Base-by-base conservation (phyloP, 192 early-diverging fungal genomes). In the Gamsiella multidivaricata region DNA sequence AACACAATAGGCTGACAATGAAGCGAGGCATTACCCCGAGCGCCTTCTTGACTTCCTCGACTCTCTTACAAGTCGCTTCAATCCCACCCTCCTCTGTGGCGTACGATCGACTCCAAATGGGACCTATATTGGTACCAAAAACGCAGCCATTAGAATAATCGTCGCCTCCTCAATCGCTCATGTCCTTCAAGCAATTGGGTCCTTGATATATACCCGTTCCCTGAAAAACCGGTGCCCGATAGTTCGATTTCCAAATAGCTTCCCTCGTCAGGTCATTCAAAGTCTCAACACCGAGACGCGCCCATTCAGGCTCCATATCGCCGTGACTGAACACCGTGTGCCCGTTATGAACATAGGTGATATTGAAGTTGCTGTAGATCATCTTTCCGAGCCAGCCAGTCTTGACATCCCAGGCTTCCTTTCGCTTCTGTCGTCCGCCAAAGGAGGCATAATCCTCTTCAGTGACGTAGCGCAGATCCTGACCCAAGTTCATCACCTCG, bases 401-500 rank as follows among this genome's bases (percentile, higher is more conserved):
- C 34, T 49, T 41, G 52, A 76, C 64, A 43, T 76, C 52, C 73
- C 73, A 76, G 7, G 73, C 73, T 28, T 67, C 65, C 45, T 62
- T 67, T 3, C 79, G 59, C 46, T 74, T 69, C 28, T 54, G 29
- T 17, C 41, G 41, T 42, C 65, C 62, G 14, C 79, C 79, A 25
- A 81, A 81, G 10, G 79, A 73, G 11, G 49, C 61, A 46, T 54
- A 69, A 41, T 81, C 79, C 20, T 68, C 70, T 15, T 62, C 49
- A 6, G 70, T 73, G 9, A 81, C 79, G 46, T 81, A 73, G 4
- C 65, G 52, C 47, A 71, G 54, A 32, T 72, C 70, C 23, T 51
- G 33, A 1, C 65, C 63, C 23, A 81, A 32, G 47, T 81, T 81
- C 79, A 81, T 81, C 26, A 81, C 54, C 57, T 81, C 79, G 47